Base-by-base conservation (phyloP, 441 rosid genomes). In the Eutrema salsugineum region DNA sequence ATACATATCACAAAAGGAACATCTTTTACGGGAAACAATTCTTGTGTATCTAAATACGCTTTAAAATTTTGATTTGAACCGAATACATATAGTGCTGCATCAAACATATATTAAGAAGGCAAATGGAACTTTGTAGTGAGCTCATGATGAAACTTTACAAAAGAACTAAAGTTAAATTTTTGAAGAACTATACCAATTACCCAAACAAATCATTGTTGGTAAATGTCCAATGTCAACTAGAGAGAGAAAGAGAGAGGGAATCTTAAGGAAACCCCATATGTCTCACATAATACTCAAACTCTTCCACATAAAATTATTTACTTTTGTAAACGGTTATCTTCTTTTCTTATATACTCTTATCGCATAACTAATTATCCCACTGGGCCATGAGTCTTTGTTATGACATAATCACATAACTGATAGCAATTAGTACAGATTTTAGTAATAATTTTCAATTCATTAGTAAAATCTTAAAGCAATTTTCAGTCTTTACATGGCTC, bases 81-180 rank as follows among this genome's bases (percentile, higher is more conserved):
- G 46, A 7, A 28, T 68, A n/a, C n/a, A 20, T 19, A 12, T 43
- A 67, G 33, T 28, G 71, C 43, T 43, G 35, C 19, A 42, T 68
- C 36, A 46, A 12, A 48, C 12, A 70, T 8, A 49, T 6, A 38
- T 5, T 22, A 11, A 63, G 44, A 53, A 46, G 44, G 32, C 50
- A 55, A 55, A 28, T 36, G 50, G 51, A 50, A 50, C 78, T 66
- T 74, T 66, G 22, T 14, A 43, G n/a, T 30, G 58, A 54, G 44
- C 38, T 44, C 57, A 68, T 75, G 43, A 68, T 44, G 27, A 44
- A 67, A 67, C 78, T 75, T 75, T 75, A 60, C 69, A 68, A 66
- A 65, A n/a, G 19, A 49, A 22, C 54, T n/a, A 33, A 72, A 72
- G 47, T 54, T n/a, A 32, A 71, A 40, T 11, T 19, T 19, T 15